Evolutionary conservation across 768 basidiomycete species (phyloP), one percentile per base, ranked within the genome.

Genomic region (Dendrothele bispora): DNA sequence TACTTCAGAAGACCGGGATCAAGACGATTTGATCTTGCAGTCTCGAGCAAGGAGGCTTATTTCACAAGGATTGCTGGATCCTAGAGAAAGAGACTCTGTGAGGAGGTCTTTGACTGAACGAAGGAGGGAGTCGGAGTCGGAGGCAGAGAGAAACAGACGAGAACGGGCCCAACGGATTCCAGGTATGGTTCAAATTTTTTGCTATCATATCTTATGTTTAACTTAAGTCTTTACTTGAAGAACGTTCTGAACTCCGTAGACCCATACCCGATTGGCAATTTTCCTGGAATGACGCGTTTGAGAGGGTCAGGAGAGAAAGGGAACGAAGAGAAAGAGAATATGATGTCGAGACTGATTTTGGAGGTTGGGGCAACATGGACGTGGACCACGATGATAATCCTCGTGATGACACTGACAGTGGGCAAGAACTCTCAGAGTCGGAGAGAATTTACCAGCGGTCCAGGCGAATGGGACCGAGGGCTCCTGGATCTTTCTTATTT

Each of bases 271-370:
- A 26, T n/a, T 47, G 46, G 46, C 46, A 47, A 28, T 39, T 47
- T 21, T 39, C 37, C 22, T 47, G 46, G 46, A 47, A 39, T 32
- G 46, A 47, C 25, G 46, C 46, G 22, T 24, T 47, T n/a, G n/a
- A n/a, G n/a, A n/a, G 34, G 34, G 30, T 46, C 18, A 7, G 21
- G 46, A 47, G 11, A n/a, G 25, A 34, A 36, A 18, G 14, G n/a
- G n/a, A n/a, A n/a, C n/a, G n/a, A n/a, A n/a, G n/a, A n/a, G n/a
- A n/a, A n/a, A n/a, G n/a, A n/a, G n/a, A n/a, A n/a, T n/a, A n/a
- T n/a, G n/a, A n/a, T n/a, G n/a, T n/a, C n/a, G n/a, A n/a, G n/a
- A n/a, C n/a, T n/a, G n/a, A n/a, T n/a, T n/a, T n/a, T n/a, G n/a
- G n/a, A n/a, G n/a, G n/a, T n/a, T n/a, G n/a, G n/a, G n/a, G n/a